Percentiles rank a stretch among this genome's conserved stretches.
Conservation (phyloP, 164 flowering plant species). For the Piper betle region DNA sequence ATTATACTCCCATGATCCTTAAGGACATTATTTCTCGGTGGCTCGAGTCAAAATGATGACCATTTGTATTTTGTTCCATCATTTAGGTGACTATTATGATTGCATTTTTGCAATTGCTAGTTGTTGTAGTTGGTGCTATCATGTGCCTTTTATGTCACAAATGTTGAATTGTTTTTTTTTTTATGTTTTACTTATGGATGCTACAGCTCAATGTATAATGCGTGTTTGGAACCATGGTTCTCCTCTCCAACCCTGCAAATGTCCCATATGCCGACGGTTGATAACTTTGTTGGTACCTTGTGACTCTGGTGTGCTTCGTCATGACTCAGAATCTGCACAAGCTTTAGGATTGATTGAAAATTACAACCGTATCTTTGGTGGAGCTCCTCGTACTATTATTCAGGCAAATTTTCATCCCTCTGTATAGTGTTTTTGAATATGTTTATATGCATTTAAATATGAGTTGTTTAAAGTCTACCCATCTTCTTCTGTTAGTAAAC, state of each 20-base stretch:
- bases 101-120: not conserved
- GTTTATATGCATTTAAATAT: not conserved
- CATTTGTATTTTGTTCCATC: not conserved
- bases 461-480: too few species aligned
- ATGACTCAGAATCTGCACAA: slow-evolving; percentile 33
- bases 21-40: too few species aligned
- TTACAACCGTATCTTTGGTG: slow-evolving; percentile 70
- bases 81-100: not conserved
- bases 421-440: too few species aligned
- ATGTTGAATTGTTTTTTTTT: not conserved
- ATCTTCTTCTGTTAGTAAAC: not conserved
- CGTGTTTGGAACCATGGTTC: slow-evolving; percentile 74
- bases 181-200: not conserved
- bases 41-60: too few species aligned
- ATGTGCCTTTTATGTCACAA: not conserved
- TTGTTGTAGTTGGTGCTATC: not conserved
- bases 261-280: slow-evolving; percentile 78
- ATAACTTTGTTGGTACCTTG: slow-evolving; percentile 71
- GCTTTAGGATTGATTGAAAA: slow-evolving; percentile 34
- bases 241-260: slow-evolving; percentile 66
- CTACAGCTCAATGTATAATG: slow-evolving; percentile 62
- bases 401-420: slow-evolving; percentile 33
- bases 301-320: slow-evolving; percentile 26
- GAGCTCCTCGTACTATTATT: slow-evolving; percentile 25
- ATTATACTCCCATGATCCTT: too few species aligned